Percentiles rank a stretch among this genome's conserved stretches.
Conservation (phyloP, 2,329 filamentous ascomycete genomes). For the Epichloe sp. region DNA sequence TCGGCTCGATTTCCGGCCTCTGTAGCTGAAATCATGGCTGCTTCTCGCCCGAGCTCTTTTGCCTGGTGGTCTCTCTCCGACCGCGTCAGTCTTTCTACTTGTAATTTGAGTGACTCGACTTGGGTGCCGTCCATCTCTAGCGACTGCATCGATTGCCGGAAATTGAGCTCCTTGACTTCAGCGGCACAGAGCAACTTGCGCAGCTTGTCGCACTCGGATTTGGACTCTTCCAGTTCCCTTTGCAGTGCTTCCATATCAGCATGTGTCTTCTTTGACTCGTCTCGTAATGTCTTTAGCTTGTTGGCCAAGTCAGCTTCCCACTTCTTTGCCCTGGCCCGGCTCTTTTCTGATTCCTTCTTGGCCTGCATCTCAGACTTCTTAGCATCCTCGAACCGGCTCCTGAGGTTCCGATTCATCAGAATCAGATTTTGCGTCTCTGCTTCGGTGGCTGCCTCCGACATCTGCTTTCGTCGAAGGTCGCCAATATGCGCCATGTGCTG, state of each 20-base stretch:
- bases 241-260: conserved; percentile 42
- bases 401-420: conserved; percentile 61
- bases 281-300: conserved; percentile 52
- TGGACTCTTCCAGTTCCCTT: conserved; percentile 43
- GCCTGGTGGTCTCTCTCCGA: conserved; percentile 51
- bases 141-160: conserved; percentile 50
- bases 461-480: conserved; percentile 59
- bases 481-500: conserved; percentile 75
- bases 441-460: conserved; percentile 65
- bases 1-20: conserved; percentile 46
- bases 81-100: conserved; percentile 47
- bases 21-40: conserved; percentile 42
- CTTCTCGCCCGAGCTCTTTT: conserved; percentile 44
- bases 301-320: conserved; percentile 59
- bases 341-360: conserved; percentile 59
- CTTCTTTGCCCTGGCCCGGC: conserved; percentile 60
- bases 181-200: conserved; percentile 52
- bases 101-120: conserved; percentile 42
- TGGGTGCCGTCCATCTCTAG: conserved; percentile 49
- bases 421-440: conserved; percentile 73
- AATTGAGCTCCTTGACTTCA: conserved; percentile 54
- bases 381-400: conserved; percentile 58
- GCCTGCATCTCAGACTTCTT: conserved; percentile 57
- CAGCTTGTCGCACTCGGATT: conserved; percentile 50
- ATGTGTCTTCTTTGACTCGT: conserved; percentile 56